Base-by-base conservation (phyloP, 2,329 filamentous ascomycete species). In the Drechslerella coelobrocha region DNA sequence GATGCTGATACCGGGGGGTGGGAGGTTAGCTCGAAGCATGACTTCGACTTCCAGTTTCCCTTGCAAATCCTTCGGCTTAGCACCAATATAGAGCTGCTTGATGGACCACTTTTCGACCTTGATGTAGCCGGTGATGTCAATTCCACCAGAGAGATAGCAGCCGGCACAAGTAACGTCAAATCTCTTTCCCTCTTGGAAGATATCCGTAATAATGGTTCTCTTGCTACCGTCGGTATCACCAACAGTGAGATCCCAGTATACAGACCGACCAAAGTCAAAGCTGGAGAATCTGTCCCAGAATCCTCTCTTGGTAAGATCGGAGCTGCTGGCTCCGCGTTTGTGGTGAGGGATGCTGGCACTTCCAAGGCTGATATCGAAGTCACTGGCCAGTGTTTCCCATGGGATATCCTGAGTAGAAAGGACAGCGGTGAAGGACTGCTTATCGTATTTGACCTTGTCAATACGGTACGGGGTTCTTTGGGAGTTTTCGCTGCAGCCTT, bases 391-490 rank as follows among this genome's bases (percentile, higher is more conserved):
- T 17, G n/a, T 37, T 26, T 71, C 61, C 66, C 66, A 71, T 37
- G 60, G 17, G 14, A 71, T 63, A 7, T 53, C 17, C n/a, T 63
- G 47, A 2, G 59, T 55, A 7, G 53, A 54, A 9, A 71, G 47
- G 41, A 59, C 26, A 19, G 59, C 61, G 19, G 27, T 52, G 59
- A 71, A 63, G 9, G 47, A 37, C 17, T 59, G 53, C 6, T 60
- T 12, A 19, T 71, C 59, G 23, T 71, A 71, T 19, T 71, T 23
- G 9, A 71, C 66, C 24, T 63, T 54, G 23, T 23, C 39, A 37
- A 71, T 41, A n/a, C 31, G 57, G 54, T 78, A 79, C 21, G 76
- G 73, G 45, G 76, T 75, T 61, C 77, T 74, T 45, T 78, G 66
- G 17, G 76, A 74, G 12, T 75, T 73, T 1, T 72, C 66, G 26